Evolutionary conservation across 1,139 yeast species (phyloP).

Genomic region (Diutina catenulata): DNA sequence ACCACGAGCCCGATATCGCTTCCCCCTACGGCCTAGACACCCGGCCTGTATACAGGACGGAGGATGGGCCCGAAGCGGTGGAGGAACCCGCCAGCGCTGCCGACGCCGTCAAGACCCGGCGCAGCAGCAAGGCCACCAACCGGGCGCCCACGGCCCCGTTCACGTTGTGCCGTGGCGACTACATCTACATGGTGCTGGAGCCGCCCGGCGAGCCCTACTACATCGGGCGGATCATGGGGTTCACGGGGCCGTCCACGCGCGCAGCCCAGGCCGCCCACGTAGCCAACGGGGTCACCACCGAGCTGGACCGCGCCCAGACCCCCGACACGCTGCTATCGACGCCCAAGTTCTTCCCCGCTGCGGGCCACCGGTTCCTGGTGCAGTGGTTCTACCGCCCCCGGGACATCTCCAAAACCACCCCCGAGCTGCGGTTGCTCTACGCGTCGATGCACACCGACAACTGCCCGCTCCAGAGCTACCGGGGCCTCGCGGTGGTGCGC

Average conservation of each 20-base stretch:
- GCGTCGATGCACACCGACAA: slow-evolving; percentile 83
- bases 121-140: slow-evolving; percentile 1
- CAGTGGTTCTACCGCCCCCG: slow-evolving; percentile 92
- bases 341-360: neutral
- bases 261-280: slow-evolving; percentile 15
- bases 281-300: slow-evolving; percentile 1
- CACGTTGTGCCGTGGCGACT: slow-evolving; percentile 42
- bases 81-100: neutral
- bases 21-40: neutral
- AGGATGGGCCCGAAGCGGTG: neutral
- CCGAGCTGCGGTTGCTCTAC: slow-evolving; percentile 64
- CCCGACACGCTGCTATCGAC: slow-evolving; percentile 1
- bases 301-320: neutral
- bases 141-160: slow-evolving; percentile 8
- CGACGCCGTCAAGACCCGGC: slow-evolving; percentile 5
- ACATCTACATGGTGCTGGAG: slow-evolving; percentile 76
- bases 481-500: slow-evolving; percentile 65
- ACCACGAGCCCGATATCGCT: slow-evolving; percentile 6
- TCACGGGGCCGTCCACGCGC: slow-evolving; percentile 28
- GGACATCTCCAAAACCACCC: slow-evolving; percentile 58
- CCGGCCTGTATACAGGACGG: neutral
- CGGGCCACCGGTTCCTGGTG: slow-evolving; percentile 47
- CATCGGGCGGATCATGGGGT: slow-evolving; percentile 76
- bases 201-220: slow-evolving; percentile 96
- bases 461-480: slow-evolving; percentile 64